Percentiles rank a stretch among this genome's conserved stretches.
These are phyloP conservation scores for Euphorbia peplus DNA, from an alignment of 345 rosid genomes.

Conservation along the genomic window DNA sequence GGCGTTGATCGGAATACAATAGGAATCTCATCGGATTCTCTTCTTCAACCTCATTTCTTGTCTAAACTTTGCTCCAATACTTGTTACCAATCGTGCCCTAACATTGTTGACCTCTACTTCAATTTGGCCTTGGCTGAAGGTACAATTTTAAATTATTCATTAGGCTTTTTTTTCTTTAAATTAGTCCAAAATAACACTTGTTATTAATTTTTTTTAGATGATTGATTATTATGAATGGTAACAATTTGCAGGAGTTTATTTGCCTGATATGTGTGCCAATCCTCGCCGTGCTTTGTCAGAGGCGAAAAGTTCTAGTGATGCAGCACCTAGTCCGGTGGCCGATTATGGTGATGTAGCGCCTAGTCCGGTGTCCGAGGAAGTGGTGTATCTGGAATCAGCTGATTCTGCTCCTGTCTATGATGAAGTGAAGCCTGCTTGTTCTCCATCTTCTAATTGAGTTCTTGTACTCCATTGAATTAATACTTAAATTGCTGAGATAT, in stretches of 20 bases:
- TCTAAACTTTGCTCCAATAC: conserved; percentile 32
- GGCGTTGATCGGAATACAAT: conserved; percentile 25
- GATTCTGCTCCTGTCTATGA: not conserved
- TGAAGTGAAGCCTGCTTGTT: not conserved
- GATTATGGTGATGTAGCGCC: too few relatives aligned
- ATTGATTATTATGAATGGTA: too few relatives aligned
- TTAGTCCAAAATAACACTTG: not conserved
- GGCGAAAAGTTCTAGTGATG: conserved; percentile 11
- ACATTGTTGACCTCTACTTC: conserved; percentile 35
- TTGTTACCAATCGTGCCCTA: conserved; percentile 27
- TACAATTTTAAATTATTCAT: too few relatives aligned
- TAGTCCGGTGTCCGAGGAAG: too few relatives aligned
- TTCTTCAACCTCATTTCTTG: conserved; percentile 25
- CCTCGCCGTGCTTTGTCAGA: conserved; percentile 17
- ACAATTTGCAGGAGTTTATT: not conserved
- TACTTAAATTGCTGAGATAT: too few relatives aligned
- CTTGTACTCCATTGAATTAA: too few relatives aligned
- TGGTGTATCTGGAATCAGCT: too few relatives aligned
- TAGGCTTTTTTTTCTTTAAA: not conserved
- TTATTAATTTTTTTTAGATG: too few relatives aligned
- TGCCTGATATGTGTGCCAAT: conserved; percentile 14
- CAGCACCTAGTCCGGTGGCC: not conserved
- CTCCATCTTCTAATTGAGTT: conserved; percentile 3
- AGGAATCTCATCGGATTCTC: conserved; percentile 33
- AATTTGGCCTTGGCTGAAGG: conserved; percentile 39